phyloP scores from a whole-genome alignment of 106 monocot genomes.

The Dioscorea zingiberensis region DNA sequence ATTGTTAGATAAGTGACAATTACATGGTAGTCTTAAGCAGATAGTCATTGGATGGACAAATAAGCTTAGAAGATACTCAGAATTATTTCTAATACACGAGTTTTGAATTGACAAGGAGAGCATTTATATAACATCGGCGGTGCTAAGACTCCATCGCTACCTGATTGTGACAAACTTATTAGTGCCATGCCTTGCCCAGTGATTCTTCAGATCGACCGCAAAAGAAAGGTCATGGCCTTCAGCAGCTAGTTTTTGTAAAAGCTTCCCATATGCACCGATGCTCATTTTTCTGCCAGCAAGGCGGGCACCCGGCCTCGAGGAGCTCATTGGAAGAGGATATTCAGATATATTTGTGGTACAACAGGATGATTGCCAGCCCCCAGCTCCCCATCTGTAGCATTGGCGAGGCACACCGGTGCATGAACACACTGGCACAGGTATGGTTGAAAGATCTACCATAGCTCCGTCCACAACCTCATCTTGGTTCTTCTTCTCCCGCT shows the following conservation, averaged over 20 bases:
- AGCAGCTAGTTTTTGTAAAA: constrained; percentile 44
- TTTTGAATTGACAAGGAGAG: not conserved
- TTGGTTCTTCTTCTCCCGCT: constrained; percentile 38
- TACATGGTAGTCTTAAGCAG: no score
- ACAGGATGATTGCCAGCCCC: constrained; percentile 82
- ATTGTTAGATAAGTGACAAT: no score
- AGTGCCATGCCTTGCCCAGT: constrained; percentile 67
- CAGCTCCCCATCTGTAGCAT: constrained; percentile 74
- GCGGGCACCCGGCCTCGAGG: constrained; percentile 49
- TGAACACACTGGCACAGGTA: constrained; percentile 60
- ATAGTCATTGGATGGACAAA: no score
- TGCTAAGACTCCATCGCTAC: constrained; percentile 23
- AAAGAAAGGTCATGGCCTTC: constrained; percentile 47
- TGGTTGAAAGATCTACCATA: constrained; percentile 37
- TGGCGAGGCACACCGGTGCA: constrained; percentile 62
- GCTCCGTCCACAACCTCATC: constrained; percentile 20
- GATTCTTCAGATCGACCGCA: constrained; percentile 57
- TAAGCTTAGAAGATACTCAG: no score
- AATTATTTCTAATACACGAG: no score
- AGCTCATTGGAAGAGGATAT: constrained; percentile 75
- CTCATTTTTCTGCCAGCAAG: constrained; percentile 78
- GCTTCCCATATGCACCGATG: constrained; percentile 57
- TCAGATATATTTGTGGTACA: constrained; percentile 66
- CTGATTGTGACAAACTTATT: constrained; percentile 69
- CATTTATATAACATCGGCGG: not conserved